Conservation (phyloP, 2,329 filamentous ascomycete genomes). For the Cercospora sp. region DNA sequence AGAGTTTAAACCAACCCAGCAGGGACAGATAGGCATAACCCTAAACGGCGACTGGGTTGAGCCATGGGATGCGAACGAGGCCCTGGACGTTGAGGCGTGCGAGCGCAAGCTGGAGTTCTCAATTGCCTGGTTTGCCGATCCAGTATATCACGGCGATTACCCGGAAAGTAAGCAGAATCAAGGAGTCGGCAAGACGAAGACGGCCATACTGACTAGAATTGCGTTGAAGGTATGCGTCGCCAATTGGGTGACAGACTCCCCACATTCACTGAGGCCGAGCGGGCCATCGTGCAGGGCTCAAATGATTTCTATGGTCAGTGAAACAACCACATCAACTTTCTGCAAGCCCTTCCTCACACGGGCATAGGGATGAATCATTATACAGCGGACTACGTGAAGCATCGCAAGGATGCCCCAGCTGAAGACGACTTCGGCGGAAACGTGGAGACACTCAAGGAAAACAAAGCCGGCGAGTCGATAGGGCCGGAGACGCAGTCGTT, state of each 20-base stretch:
- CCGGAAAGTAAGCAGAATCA: constrained; percentile 59
- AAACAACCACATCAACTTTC: constrained; percentile 14
- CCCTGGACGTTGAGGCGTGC: constrained; percentile 71
- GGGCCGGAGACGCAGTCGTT: constrained; percentile 79
- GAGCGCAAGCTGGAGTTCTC: constrained; percentile 83
- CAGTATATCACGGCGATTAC: constrained; percentile 81
- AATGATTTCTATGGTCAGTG: constrained; percentile 80
- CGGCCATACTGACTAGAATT: constrained; percentile 10
- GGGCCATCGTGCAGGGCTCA: constrained; percentile 73
- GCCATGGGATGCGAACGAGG: constrained; percentile 78
- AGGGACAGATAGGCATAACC: constrained; percentile 82
- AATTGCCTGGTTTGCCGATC: constrained; percentile 86
- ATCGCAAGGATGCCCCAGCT: constrained; percentile 59
- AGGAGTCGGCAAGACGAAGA: constrained; percentile 6
- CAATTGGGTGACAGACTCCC: constrained; percentile 80
- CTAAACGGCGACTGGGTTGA: constrained; percentile 73
- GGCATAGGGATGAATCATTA: constrained; percentile 68
- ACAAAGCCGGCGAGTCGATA: constrained; percentile 71
- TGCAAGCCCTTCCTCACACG: not conserved
- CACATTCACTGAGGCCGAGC: constrained; percentile 70
- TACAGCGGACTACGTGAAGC: constrained; percentile 82
- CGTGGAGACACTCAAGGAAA: constrained; percentile 66
- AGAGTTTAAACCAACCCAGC: constrained; percentile 71
- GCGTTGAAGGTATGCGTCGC: constrained; percentile 62
- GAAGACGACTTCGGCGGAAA: constrained; percentile 73